Conservation (phyloP, 2,329 filamentous ascomycete genomes). For the Epichloe bromicola region DNA sequence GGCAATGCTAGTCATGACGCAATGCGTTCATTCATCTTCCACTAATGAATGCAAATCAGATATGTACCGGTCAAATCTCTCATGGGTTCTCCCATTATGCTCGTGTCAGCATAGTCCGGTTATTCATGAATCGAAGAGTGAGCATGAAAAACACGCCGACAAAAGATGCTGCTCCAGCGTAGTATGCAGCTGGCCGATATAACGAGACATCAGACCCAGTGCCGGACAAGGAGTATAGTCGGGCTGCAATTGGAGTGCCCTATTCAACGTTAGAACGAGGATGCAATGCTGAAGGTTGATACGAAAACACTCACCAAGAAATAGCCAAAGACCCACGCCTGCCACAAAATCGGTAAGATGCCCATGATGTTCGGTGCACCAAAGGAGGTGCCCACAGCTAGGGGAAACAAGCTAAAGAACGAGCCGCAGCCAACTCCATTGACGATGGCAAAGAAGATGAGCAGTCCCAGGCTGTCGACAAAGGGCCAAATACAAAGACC, state of each 20-base stretch:
- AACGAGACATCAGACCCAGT: constrained; percentile 6
- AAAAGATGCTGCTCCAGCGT: constrained; percentile 15
- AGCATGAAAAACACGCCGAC: constrained; percentile 10
- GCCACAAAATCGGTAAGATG: constrained; percentile 16
- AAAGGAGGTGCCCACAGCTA: constrained; percentile 11
- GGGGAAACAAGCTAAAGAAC: constrained; percentile 17
- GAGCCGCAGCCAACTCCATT: constrained; percentile 17
- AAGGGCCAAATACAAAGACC: constrained; percentile 15
- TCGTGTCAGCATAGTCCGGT: constrained; percentile 2
- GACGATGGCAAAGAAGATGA: constrained; percentile 13
- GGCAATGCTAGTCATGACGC: neutral
- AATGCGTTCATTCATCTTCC: neutral
- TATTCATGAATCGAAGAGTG: constrained; percentile 4
- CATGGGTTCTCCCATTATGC: neutral
- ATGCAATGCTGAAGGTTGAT: neutral
- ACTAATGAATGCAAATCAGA: too few relatives aligned
- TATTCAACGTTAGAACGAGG: constrained; percentile 4
- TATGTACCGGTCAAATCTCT: too few relatives aligned
- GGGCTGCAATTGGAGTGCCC: constrained; percentile 16
- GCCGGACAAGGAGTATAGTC: constrained; percentile 13
- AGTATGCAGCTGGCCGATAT: constrained; percentile 16
- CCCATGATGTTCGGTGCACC: constrained; percentile 13
- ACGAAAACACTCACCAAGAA: constrained; percentile 12
- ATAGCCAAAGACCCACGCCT: constrained; percentile 16
- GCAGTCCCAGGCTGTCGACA: constrained; percentile 11